phyloP scores from a whole-genome alignment of 352 stramenopile species.

The Phytophthora brassicae region DNA sequence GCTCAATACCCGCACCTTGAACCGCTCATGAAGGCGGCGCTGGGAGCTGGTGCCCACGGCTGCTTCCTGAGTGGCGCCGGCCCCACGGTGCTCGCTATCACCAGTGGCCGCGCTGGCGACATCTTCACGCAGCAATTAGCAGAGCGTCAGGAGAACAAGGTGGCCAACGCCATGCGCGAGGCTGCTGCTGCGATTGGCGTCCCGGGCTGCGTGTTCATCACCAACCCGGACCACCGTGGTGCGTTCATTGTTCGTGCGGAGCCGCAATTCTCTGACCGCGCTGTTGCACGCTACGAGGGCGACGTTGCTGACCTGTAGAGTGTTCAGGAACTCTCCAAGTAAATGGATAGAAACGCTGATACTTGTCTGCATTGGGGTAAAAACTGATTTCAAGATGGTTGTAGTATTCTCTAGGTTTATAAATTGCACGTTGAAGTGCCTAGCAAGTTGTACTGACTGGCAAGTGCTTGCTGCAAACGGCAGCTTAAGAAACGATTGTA shows the following conservation, averaged over 20 bases:
- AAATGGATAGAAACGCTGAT: conserved; percentile 15
- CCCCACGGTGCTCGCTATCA: conserved; percentile 98
- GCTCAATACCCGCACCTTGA: conserved; percentile 96
- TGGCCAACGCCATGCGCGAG: conserved; percentile 97
- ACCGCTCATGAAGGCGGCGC: conserved; percentile 96
- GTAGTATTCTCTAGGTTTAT: conserved; percentile 28
- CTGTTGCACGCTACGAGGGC: conserved; percentile 81
- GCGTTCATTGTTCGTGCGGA: conserved; percentile 95
- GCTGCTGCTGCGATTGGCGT: conserved; percentile 90
- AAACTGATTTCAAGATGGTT: not conserved
- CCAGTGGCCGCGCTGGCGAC: conserved; percentile 95
- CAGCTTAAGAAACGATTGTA: conserved; percentile 53
- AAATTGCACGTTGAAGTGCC: conserved; percentile 21
- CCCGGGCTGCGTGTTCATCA: conserved; percentile 97
- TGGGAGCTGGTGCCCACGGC: conserved; percentile 92
- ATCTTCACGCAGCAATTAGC: conserved; percentile 98
- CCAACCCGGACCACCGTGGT: conserved; percentile 94
- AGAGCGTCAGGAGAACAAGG: conserved; percentile 86
- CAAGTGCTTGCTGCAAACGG: not conserved
- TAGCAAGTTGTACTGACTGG: conserved; percentile 7
- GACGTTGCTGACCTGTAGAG: conserved; percentile 77
- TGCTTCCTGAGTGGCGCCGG: conserved; percentile 97
- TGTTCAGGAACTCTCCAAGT: conserved; percentile 7
- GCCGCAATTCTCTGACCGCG: conserved; percentile 90
- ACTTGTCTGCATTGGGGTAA: no score